phyloP scores from a whole-genome alignment of 345 rosid species.

The Turritis glabra region DNA sequence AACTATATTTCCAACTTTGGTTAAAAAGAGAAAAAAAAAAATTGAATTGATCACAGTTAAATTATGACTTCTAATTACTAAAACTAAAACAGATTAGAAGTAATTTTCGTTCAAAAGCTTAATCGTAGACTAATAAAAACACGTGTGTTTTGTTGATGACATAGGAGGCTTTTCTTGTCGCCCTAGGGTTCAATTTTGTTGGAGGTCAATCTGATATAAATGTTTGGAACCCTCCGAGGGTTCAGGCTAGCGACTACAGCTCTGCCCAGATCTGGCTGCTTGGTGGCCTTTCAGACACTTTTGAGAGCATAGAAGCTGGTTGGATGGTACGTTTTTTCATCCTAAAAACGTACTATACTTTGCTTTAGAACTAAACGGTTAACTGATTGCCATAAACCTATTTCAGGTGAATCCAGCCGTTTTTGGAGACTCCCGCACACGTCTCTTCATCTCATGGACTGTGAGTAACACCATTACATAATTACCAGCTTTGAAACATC shows the following conservation, averaged over 20 bases:
- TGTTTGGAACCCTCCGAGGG: constrained; percentile 53
- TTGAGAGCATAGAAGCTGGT: constrained; percentile 53
- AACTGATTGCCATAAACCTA: neutral
- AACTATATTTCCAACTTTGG: no score
- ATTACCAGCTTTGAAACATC: neutral
- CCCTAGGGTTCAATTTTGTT: constrained; percentile 41
- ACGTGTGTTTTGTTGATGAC: constrained; percentile 11
- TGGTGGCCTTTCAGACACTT: constrained; percentile 31
- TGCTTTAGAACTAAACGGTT: neutral
- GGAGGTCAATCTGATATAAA: constrained; percentile 54
- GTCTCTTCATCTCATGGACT: constrained; percentile 43
- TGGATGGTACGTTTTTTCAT: constrained; percentile 44
- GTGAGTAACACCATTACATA: constrained; percentile 31
- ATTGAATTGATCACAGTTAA: neutral
- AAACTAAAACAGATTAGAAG: neutral
- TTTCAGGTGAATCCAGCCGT: constrained; percentile 35
- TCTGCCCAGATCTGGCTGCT: constrained; percentile 53
- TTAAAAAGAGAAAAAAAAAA: no score
- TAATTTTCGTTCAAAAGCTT: no score
- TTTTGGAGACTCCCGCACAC: constrained; percentile 37
- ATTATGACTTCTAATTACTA: neutral
- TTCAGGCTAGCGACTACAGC: constrained; percentile 35
- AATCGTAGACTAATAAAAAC: no score
- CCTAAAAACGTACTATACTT: neutral
- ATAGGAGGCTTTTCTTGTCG: constrained; percentile 41